These are phyloP conservation scores for Cornus suecica DNA, from an alignment of 148 eudicot species.

Conservation along the genomic window DNA sequence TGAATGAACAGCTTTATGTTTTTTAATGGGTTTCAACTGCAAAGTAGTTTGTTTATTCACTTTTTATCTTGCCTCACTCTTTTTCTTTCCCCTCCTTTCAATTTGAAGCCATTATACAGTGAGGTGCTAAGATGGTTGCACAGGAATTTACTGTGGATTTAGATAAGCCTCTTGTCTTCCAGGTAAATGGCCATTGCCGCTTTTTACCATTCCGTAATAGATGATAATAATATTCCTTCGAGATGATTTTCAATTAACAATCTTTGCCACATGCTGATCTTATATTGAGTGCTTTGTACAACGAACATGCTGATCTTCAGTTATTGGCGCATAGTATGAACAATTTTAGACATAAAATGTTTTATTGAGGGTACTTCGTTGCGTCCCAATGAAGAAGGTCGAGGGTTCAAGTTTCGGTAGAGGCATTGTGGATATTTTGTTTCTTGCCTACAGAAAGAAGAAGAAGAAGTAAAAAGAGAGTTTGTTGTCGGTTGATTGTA, in stretches of 20 bases:
- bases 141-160: constrained; percentile 68
- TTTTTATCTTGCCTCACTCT: constrained; percentile 3
- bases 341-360: too few species aligned
- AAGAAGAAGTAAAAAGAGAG: too few species aligned
- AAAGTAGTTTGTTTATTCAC: neutral
- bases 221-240: neutral
- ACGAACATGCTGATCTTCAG: neutral
- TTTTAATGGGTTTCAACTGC: neutral
- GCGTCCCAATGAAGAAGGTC: too few species aligned
- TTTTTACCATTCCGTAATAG: neutral
- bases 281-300: neutral
- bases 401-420: too few species aligned
- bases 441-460: too few species aligned
- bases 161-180: constrained; percentile 76
- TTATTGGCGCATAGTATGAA: neutral
- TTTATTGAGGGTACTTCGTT: too few species aligned
- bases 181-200: constrained; percentile 35
- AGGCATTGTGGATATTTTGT: too few species aligned
- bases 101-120: neutral
- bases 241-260: neutral
- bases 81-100: neutral
- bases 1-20: neutral
- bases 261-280: neutral
- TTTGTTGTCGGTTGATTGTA: too few species aligned
- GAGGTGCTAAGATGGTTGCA: constrained; percentile 55